Evolutionary conservation across 23 red algal species (phyloP).

Genomic region (Cyanidioschyzon merolae): DNA sequence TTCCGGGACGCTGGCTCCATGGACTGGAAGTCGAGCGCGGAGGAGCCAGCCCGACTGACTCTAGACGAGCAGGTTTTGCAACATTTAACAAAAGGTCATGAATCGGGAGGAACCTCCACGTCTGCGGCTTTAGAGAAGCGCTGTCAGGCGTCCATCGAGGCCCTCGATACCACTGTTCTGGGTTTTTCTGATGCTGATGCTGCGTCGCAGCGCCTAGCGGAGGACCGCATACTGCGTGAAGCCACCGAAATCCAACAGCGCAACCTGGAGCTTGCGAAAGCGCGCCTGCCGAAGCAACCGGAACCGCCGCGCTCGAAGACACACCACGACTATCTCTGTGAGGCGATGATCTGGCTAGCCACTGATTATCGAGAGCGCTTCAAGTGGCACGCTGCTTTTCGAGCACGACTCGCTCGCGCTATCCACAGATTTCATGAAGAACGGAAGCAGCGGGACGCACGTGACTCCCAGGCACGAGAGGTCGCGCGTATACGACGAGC

Average conservation of each 20-base stretch:
- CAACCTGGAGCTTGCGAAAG: slow-evolving; percentile 69
- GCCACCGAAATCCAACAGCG: slow-evolving; percentile 56
- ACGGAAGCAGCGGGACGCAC: slow-evolving; percentile 18
- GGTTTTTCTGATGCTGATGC: background rate
- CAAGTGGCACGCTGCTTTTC: slow-evolving; percentile 55
- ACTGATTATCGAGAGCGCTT: slow-evolving; percentile 74
- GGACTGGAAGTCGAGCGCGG: background rate
- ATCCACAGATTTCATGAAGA: slow-evolving; percentile 27
- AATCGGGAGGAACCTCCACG: background rate
- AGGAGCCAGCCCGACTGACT: background rate
- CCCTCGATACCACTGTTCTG: background rate
- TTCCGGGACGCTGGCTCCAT: background rate
- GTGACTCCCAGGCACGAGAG: slow-evolving; percentile 22
- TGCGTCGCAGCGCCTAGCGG: background rate
- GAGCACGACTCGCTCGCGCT: background rate
- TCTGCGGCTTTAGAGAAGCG: background rate
- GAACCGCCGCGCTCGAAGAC: slow-evolving; percentile 78
- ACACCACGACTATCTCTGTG: slow-evolving; percentile 72
- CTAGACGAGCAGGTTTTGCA: background rate
- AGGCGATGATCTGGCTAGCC: slow-evolving; percentile 71
- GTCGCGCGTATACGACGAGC: background rate
- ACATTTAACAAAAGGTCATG: background rate
- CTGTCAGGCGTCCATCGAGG: background rate
- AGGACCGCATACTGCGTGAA: background rate
- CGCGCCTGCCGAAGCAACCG: slow-evolving; percentile 85